Base-by-base conservation (phyloP, 306 rosid species). In the Dalbergia cochinchinensis region DNA sequence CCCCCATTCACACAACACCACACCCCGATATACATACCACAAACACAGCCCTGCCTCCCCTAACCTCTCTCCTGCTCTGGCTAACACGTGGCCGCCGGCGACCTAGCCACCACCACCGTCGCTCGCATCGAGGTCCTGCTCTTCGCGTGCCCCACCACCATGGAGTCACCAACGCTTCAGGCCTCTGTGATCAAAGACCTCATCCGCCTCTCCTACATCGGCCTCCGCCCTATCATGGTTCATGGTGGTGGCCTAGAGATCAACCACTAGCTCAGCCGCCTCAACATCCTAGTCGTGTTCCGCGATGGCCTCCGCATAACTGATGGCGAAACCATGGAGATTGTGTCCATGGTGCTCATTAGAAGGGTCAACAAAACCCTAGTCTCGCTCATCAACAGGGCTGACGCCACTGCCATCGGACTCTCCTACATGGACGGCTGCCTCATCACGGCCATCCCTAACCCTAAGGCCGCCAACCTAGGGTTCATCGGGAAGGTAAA, bases 201-300 rank as follows among this genome's bases (percentile, higher is more conserved):
- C 70, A 97, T 94, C 51, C 97, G 91, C 16, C 95, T 94, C 66
- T 82, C 97, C 26, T 91, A 91, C 83, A 95, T 92, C 11, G 99
- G 97, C 19, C 95, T 94, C 71, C 89, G 22, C 22, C 97, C 94
- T 3, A 74, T 94, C 54, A 50, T 94, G 50, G 99, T 94, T 73
- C 99, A 94, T 65, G 99, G 97, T 68, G 99, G 99, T 0, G 99
- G 97, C 0, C 99, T 97, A 0, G 98, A 94, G 86, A 94, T 94
- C 83, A 94, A 94, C 88, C 81, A 69, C 33, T 92, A 94, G 97
- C 97, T 94, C 67, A 41, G 66, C 72, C 99, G 97, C 60, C 97
- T 94, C 77, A 88, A 87, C 86, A 94, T 94, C 80, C 84, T 85
- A 60, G 90, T 90, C 5, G 87, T 79, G 45, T 94, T 94, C 94